Evolutionary conservation across 768 basidiomycete species (phyloP), one percentile per base, ranked within the genome.

Genomic region (Porpolomopsis calyptriformis): DNA sequence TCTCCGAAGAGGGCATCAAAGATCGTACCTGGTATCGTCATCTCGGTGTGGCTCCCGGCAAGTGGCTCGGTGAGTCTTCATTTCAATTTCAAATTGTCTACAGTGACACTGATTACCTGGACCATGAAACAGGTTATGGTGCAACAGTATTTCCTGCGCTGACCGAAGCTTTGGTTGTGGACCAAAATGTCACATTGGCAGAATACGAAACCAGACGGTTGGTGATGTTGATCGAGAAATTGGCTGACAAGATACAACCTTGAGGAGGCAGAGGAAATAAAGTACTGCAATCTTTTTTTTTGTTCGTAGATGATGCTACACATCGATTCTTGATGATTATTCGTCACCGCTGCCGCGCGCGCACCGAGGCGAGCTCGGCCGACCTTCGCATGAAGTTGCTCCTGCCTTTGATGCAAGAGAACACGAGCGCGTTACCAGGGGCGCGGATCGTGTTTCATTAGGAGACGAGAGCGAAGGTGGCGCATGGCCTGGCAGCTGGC

Each of bases 1-100:
- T 92, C 49, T 78, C 77, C 4, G 68, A 82, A 55, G 78, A 67
- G 12, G 91, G 90, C 0, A 78, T 91, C 51, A 79, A 79, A 53
- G 78, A 81, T 45, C 72, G 85, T 25, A 82, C 87, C 58, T 93
- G 90, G 90, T 94, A 85, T 59, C 78, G 69, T 55, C 83, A 91
- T 62, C 71, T 90, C 12, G 89, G 75, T 40, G 85, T 90, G 35
- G 87, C 90, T 2, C 90, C 91, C 24, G 90, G 89, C 31, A 81
- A 86, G 60, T 82, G 82, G 78, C 77, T 83, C 33, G 82, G 84
- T 85, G 53, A 53, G 73, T 62, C n/a, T n/a, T 5, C n/a, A 4
- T 22, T 39, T 39, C 6, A 5, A 18, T 20, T 22, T 18, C 8
- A 18, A 43, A 4, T n/a, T n/a, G 26, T 7, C 19, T 27, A 9